Conservation (phyloP, 164 flowering plant species). For the Warburgia ugandensis region DNA sequence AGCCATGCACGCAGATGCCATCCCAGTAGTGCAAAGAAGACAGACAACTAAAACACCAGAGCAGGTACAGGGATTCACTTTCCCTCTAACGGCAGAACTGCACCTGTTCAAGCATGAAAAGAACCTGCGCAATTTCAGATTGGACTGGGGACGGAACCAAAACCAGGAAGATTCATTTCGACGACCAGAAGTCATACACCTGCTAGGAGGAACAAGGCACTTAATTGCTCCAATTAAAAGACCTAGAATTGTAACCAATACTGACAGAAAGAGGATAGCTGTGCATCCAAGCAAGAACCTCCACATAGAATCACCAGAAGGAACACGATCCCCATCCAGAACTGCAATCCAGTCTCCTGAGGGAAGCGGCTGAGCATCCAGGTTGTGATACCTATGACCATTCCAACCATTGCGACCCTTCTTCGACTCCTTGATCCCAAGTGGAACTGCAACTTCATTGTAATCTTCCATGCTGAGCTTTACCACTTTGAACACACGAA, state of each 20-base stretch:
- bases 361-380: conserved; percentile 60
- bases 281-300: conserved; percentile 49
- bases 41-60: conserved; percentile 33
- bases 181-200: conserved; percentile 43
- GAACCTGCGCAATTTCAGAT: conserved; percentile 40
- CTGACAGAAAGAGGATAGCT: conserved; percentile 29
- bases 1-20: conserved; percentile 38
- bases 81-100: conserved; percentile 29
- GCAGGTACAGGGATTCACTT: conserved; percentile 37
- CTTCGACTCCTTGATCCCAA: conserved; percentile 32
- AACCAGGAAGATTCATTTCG: conserved; percentile 32
- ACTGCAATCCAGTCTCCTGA: conserved; percentile 63
- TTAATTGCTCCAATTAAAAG: conserved; percentile 54
- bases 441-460: conserved; percentile 58
- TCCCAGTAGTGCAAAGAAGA: conserved; percentile 24
- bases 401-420: conserved; percentile 78
- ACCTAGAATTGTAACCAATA: conserved; percentile 36
- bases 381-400: conserved; percentile 65
- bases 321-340: conserved; percentile 75
- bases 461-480: conserved; percentile 42
- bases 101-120: conserved; percentile 49
- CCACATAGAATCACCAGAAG: conserved; percentile 48
- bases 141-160: conserved; percentile 39
- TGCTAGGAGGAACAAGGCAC: conserved; percentile 51
- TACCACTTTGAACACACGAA: conserved; percentile 49